Evolutionary conservation across 2,329 filamentous ascomycete genomes (phyloP), one percentile per base, ranked within the genome.

Genomic region (Pyricularia grisea): DNA sequence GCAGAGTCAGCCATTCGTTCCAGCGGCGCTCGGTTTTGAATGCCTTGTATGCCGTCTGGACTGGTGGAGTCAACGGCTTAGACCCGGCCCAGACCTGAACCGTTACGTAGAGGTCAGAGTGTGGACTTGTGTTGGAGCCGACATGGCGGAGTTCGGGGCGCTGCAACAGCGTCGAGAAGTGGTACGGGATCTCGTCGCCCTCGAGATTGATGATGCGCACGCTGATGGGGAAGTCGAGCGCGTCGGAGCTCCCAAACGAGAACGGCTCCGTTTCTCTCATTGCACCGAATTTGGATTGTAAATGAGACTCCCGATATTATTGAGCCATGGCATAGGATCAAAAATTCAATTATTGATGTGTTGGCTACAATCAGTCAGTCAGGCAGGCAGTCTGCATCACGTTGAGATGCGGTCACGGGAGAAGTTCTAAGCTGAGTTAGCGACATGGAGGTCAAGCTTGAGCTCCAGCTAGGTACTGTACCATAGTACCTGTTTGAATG

Each of bases 1-100:
- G 94, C 58, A 99, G 82, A 36, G 90, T 88, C 31, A 99, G 87
- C 95, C 96, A 99, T 81, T 98, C 94, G 77, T 97, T 97, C 95
- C 95, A 89, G 84, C 83, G 87, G 80, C 89, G 81, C 75, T 90
- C 88, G 50, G 86, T 86, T 76, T 93, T 93, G 77, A 99, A 98
- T 9, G 92, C 82, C 76, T 93, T 97, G 81, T 98, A 98, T 28
- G 93, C 87, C 2, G 95, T 99, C 78, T 98, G 94, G 12, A 96
- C 87, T 0, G 93, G 92, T 0, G 98, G 92, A 0, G 94, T 96
- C 73, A 99, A 82, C 50, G 94, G 93, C 78, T 99, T 99, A 31
- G 94, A 97, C 75, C 96, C 93, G 14, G 94, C 92, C 91, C 94
- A 99, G 75, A 98, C 86, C 79, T 98, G 95, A 10, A 90, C 91